These are phyloP conservation scores for Diaporthe sp. DNA, from an alignment of 2,329 filamentous ascomycete genomes.

Conservation along the genomic window DNA sequence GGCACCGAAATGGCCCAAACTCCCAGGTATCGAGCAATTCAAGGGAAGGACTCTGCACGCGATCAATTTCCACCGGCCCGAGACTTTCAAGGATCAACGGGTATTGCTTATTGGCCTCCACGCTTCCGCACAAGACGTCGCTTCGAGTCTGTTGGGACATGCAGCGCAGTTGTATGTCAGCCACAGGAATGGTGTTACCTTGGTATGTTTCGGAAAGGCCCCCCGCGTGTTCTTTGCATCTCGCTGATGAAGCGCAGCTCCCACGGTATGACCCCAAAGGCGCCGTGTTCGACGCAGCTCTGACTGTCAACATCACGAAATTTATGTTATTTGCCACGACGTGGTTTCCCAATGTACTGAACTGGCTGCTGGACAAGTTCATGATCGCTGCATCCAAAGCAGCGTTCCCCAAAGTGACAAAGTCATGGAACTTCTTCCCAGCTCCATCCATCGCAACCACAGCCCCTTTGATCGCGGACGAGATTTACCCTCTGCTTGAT, in stretches of 20 bases:
- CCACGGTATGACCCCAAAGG: slow-evolving; percentile 23
- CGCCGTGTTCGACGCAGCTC: neutral
- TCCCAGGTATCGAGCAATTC: slow-evolving; percentile 37
- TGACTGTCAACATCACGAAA: neutral
- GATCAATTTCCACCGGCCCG: slow-evolving; percentile 35
- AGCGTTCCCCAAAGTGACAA: slow-evolving; percentile 17
- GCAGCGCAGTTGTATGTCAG: slow-evolving; percentile 37
- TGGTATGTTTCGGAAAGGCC: neutral
- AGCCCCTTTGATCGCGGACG: slow-evolving; percentile 35
- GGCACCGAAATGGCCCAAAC: slow-evolving; percentile 9
- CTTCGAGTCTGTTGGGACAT: neutral
- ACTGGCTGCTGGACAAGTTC: slow-evolving; percentile 2
- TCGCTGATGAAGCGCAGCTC: neutral
- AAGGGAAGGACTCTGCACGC: slow-evolving; percentile 32
- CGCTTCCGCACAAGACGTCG: slow-evolving; percentile 39
- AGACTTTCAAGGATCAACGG: slow-evolving; percentile 35
- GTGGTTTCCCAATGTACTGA: neutral
- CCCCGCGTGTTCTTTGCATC: no score
- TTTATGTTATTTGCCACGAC: slow-evolving; percentile 17
- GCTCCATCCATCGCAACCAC: slow-evolving; percentile 35
- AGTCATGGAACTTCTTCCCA: slow-evolving; percentile 36
- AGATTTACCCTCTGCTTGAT: slow-evolving; percentile 34
- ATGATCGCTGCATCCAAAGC: slow-evolving; percentile 8
- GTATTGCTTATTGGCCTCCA: slow-evolving; percentile 39
- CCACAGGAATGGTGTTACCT: slow-evolving; percentile 16